Evolutionary conservation across 768 basidiomycete genomes (phyloP).

Genomic region (Tulasnella sp.): DNA sequence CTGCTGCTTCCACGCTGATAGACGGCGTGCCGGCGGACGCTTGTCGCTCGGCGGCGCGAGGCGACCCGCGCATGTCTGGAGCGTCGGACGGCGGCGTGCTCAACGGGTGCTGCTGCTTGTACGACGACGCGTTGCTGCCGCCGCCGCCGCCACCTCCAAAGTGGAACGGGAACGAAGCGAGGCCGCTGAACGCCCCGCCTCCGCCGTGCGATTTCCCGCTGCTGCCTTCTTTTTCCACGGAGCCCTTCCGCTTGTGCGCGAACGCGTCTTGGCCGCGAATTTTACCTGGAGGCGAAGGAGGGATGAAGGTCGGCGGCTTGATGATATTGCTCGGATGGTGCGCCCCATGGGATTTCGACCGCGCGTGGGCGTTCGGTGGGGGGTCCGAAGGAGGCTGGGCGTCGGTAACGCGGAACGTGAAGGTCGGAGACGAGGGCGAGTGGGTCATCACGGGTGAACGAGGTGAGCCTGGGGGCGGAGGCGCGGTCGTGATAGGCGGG

Average conservation of each 20-base stretch:
- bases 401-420: constrained; percentile 38
- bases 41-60: background rate
- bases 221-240: background rate
- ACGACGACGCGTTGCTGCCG: background rate
- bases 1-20: background rate
- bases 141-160: constrained; percentile 24
- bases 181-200: constrained; percentile 26
- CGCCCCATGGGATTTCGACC: constrained; percentile 27
- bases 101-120: background rate
- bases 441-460: constrained; percentile 44
- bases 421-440: constrained; percentile 44
- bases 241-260: background rate
- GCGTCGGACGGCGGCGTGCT: background rate
- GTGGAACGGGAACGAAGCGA: constrained; percentile 24
- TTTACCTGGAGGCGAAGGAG: constrained; percentile 20
- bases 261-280: background rate
- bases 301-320: constrained; percentile 17
- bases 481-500: constrained; percentile 43
- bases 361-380: background rate
- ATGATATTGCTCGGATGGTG: constrained; percentile 16
- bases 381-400: background rate
- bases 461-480: constrained; percentile 40
- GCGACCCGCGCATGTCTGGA: background rate
- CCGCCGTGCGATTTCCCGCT: background rate
- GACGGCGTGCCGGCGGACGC: background rate